phyloP scores from a whole-genome alignment of 495 filamentous ascomycete genomes.

The Astrocystis sublimbata region DNA sequence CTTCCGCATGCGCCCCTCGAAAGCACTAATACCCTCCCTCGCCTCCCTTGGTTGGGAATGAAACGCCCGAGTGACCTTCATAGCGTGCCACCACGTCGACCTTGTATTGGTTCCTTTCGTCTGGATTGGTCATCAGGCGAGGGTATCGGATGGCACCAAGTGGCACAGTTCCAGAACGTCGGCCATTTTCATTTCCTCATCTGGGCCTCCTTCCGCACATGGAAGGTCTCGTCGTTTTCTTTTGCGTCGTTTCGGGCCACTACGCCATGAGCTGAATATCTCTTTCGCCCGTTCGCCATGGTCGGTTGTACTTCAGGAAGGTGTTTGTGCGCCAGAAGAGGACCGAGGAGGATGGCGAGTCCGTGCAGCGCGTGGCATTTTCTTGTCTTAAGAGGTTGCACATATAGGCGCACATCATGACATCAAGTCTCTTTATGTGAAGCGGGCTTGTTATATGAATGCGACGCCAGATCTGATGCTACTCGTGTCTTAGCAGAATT shows the following conservation, averaged over 20 bases:
- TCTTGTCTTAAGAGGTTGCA: background rate
- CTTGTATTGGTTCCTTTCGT: too few species aligned
- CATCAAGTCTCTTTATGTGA: slow-evolving; percentile 10
- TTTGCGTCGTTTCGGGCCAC: background rate
- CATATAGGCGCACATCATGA: slow-evolving; percentile 14
- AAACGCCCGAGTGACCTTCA: slow-evolving; percentile 11
- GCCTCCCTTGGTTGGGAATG: background rate
- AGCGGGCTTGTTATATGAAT: slow-evolving; percentile 1
- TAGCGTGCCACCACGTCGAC: slow-evolving; percentile 5
- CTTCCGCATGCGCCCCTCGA: slow-evolving; percentile 4
- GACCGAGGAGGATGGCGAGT: background rate
- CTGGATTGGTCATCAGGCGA: background rate
- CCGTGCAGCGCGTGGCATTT: slow-evolving; percentile 10
- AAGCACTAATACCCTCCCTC: background rate
- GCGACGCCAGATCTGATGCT: background rate
- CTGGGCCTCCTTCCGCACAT: background rate
- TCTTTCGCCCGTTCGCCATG: background rate
- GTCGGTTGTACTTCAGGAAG: background rate
- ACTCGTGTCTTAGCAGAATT: background rate
- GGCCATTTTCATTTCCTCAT: background rate
- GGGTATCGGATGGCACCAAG: background rate
- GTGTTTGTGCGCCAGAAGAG: background rate
- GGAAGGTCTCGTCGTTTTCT: slow-evolving; percentile 8
- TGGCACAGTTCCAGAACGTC: background rate
- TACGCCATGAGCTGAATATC: background rate